Percentiles rank a stretch among this genome's conserved stretches.
These are phyloP conservation scores for Cyberlindnera veronae DNA, from an alignment of 805 yeast species.

Conservation along the genomic window DNA sequence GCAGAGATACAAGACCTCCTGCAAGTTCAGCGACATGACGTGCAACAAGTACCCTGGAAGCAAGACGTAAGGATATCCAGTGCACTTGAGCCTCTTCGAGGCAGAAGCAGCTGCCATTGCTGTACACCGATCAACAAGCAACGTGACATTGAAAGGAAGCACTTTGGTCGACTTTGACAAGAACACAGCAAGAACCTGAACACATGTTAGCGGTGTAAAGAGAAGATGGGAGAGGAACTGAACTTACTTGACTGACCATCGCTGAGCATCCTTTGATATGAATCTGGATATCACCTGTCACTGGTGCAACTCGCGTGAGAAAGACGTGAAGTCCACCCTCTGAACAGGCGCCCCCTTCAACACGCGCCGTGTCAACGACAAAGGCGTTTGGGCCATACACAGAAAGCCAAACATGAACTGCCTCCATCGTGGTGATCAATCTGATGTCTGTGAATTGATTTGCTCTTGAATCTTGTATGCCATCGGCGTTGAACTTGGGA, in stretches of 20 bases:
- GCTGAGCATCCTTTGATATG: conserved; percentile 1
- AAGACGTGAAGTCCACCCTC: not conserved
- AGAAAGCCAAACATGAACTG: conserved; percentile 7
- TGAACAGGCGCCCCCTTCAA: not conserved
- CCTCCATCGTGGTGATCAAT: conserved; percentile 2
- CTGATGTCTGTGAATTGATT: not conserved
- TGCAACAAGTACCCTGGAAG: conserved; percentile 6
- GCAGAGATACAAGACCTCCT: too few species aligned
- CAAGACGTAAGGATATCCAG: conserved; percentile 6
- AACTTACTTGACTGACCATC: conserved; percentile 2
- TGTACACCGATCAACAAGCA: conserved; percentile 5
- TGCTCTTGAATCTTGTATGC: not conserved
- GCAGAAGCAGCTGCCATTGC: conserved; percentile 4
- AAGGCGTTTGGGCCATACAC: conserved; percentile 6
- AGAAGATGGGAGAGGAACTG: not conserved
- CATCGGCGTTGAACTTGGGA: not conserved
- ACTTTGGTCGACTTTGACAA: conserved; percentile 2
- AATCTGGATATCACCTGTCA: conserved; percentile 9
- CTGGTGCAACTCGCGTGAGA: conserved; percentile 6
- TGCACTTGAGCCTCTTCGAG: not conserved
- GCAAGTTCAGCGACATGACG: too few species aligned
- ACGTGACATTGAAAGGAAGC: not conserved
- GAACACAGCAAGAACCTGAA: not conserved
- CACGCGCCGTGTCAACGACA: not conserved
- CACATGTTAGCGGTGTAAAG: conserved; percentile 1